Evolutionary conservation across 2,329 filamentous ascomycete genomes (phyloP), one percentile per base, ranked within the genome.

Genomic region (Stylonectria norvegica): DNA sequence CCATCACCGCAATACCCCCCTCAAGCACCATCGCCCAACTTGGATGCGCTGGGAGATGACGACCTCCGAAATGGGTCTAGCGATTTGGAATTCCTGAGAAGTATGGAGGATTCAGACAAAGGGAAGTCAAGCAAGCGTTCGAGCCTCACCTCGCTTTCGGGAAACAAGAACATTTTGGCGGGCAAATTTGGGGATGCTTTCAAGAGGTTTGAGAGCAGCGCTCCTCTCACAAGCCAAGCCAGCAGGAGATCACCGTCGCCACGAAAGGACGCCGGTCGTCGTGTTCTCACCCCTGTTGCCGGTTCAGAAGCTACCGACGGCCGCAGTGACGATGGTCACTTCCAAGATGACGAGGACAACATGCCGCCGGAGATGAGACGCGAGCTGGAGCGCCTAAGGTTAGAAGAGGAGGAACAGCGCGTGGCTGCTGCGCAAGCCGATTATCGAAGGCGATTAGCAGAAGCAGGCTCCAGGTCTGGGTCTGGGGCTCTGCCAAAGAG

Each of bases 101-200:
- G 81, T 2, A 82, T 86, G 65, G 88, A 95, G 74, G 69, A 80
- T 45, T 65, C 71, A 2, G 53, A 54, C 50, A 81, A 78, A 45
- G 75, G 67, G 4, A 68, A 63, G 32, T 52, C 73, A 49, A 68
- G 69, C 33, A 95, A 95, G 62, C 78, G 86, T 9, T 75, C 82
- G 1, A 93, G 87, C 61, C 66, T 95, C 2, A 75, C 85, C 39
- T 81, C 84, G 0, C 66, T 88, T 14, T 81, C 85, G 5, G 81
- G 81, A 27, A 86, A 85, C 18, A 95, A 93, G 64, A 87, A 81
- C 42, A 80, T 95, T 25, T 72, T 96, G n/a, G 84, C 83, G 5
- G 87, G 89, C 17, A 89, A 85, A 53, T 96, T 97, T 61, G 89
- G 90, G 1, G 90, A 96, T 56, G 90, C 91, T 3, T 96, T 97